Evolutionary conservation across 306 rosid genomes (phyloP), one percentile per base, ranked within the genome.

Genomic region (Cicer arietinum): DNA sequence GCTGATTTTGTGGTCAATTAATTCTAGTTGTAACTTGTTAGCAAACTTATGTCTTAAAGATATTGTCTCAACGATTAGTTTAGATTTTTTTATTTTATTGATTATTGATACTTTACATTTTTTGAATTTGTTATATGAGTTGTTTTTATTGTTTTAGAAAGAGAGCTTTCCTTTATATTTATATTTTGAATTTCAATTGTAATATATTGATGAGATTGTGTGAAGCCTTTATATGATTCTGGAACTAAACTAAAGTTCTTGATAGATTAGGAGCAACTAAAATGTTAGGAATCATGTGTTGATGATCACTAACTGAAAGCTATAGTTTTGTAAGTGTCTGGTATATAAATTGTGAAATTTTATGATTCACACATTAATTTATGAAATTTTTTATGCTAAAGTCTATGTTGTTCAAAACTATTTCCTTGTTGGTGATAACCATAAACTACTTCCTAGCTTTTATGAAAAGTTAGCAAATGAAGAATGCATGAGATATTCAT

Each of bases 401-500:
- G 35, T 25, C 35, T 25, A 25, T 40, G 43, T 47, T 50, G 54
- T 60, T 48, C 64, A 40, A 39, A 51, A 63, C 72, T 22, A 3
- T 52, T 46, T 74, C 69, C 41, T 16, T 43, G 9, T 30, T 22
- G 42, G n/a, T 17, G 77, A 25, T 56, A 41, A 71, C 57, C 53
- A 16, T 54, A 50, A 48, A 25, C 74, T 68, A 7, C 45, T 47
- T 4, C 40, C 14, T 58, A 13, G 13, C 6, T 22, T 44, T 44
- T 66, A 7, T 69, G 17, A 47, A 4, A 53, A 10, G 37, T 54
- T 37, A 40, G 10, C 25, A 7, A 16, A 41, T 77, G 51, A 41
- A 77, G 67, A 45, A 48, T 58, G 60, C 59, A 14, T 71, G 62
- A 54, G 59, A 56, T 47, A 16, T 17, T 78, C 56, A 51, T 48